Conservation (phyloP, 139 green algal species). For the Picochlorum sp. region DNA sequence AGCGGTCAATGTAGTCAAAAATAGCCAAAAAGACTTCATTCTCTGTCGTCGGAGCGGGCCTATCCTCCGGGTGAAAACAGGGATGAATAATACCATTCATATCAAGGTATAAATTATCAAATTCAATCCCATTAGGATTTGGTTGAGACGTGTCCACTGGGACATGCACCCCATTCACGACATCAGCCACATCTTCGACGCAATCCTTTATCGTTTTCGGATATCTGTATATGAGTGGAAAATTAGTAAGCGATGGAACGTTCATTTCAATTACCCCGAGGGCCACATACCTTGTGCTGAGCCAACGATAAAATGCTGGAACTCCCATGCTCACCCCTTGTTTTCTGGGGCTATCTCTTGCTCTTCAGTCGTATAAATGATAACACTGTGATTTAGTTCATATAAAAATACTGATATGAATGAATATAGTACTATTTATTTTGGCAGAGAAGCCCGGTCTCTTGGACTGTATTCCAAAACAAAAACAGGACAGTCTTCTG, state of each 20-base stretch:
- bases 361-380: no score
- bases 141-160: slow-evolving; percentile 79
- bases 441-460: no score
- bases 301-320: slow-evolving; percentile 95
- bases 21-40: slow-evolving; percentile 95
- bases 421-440: no score
- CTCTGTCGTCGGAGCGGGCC: slow-evolving; percentile 82
- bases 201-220: slow-evolving; percentile 89
- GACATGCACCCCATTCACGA: slow-evolving; percentile 68
- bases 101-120: slow-evolving; percentile 98
- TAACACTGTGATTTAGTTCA: no score
- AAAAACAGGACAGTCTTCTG: no score
- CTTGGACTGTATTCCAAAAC: no score
- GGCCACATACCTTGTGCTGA: slow-evolving; percentile 59
- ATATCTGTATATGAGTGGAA: slow-evolving; percentile 58
- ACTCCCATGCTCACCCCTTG: slow-evolving; percentile 77
- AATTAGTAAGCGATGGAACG: no score
- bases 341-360: not conserved
- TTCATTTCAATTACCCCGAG: no score
- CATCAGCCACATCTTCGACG: slow-evolving; percentile 68
- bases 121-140: slow-evolving; percentile 96
- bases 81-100: slow-evolving; percentile 99
- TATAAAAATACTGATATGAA: no score
- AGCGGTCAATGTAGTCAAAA: slow-evolving; percentile 99
- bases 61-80: slow-evolving; percentile 99